Percentiles rank a stretch among this genome's conserved stretches.
phyloP scores from a whole-genome alignment of 23 red algal species.

The Porphyridium purpureum region DNA sequence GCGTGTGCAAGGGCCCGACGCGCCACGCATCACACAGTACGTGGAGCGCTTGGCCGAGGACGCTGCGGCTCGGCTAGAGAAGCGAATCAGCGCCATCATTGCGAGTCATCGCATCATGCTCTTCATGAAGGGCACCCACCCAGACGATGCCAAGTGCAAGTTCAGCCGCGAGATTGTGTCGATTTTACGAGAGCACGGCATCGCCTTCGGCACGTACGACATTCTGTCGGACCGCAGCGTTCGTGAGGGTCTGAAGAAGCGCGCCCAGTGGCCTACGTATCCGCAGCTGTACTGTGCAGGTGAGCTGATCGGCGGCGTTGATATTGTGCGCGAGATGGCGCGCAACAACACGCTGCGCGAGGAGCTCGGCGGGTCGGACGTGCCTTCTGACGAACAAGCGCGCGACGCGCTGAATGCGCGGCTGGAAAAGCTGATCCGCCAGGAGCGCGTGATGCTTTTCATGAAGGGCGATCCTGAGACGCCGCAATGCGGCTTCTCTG shows the following conservation, averaged over 20 bases:
- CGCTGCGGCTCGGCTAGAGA: too few relatives aligned
- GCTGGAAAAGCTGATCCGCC: conserved; percentile 17
- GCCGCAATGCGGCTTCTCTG: conserved; percentile 62
- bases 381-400: neutral
- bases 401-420: neutral
- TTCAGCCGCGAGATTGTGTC: conserved; percentile 39
- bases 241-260: conserved; percentile 35
- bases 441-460: conserved; percentile 57
- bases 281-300: conserved; percentile 44
- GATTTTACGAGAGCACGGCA: conserved; percentile 22
- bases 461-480: conserved; percentile 79
- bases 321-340: conserved; percentile 26
- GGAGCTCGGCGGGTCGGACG: conserved; percentile 6
- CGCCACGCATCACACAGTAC: too few relatives aligned
- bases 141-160: conserved; percentile 23
- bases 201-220: conserved; percentile 28
- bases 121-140: conserved; percentile 39
- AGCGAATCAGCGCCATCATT: too few relatives aligned
- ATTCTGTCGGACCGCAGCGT: conserved; percentile 32
- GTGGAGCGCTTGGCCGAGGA: too few relatives aligned
- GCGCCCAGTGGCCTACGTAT: conserved; percentile 39
- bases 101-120: too few relatives aligned
- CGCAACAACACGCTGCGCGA: conserved; percentile 13
- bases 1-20: too few relatives aligned
- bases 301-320: conserved; percentile 51